Evolutionary conservation across 2,329 filamentous ascomycete species (phyloP), one percentile per base, ranked within the genome.

Genomic region (Diaporthe sp.): DNA sequence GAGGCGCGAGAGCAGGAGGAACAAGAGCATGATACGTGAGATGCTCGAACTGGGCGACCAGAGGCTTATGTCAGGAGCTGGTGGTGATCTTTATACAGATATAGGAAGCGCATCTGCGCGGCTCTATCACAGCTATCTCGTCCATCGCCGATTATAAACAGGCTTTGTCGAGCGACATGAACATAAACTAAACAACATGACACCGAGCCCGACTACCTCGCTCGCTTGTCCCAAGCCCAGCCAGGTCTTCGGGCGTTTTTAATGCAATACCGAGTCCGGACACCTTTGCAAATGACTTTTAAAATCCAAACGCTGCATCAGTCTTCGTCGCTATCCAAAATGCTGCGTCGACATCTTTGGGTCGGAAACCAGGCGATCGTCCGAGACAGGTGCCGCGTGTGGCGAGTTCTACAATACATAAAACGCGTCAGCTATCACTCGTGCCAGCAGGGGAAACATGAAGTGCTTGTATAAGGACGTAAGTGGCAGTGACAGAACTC

Each of bases 281-380:
- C 37, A 15, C 37, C 17, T 13, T 51, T 39, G 25, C 44, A 31
- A 47, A 42, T 15, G 12, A 22, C 31, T 31, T 22, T 12, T 65
- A 73, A 39, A 73, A 73, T 0, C 53, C 61, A 65, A 71, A 28
- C 8, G 8, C 34, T 17, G 22, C 47, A 44, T 61, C 74, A 42
- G 34, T 75, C 47, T 70, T 74, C 9, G 61, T 67, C 15, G 72
- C 75, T 44, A 58, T 75, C 79, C 81, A 80, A 68, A 82, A 81
- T 28, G 83, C 81, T 9, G 74, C 58, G 47, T 83, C 81, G 22
- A 85, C 79, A 55, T 83, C 81, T 20, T 55, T 39, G 25, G 76
- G 76, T 20, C 79, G 79, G 70, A 84, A 81, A 0, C 82, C 83
- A 2, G 83, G 82, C 4, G 82, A 77, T 42, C 81, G 76, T 1